These are phyloP conservation scores for Apiospora pterosperma DNA, from an alignment of 2,329 filamentous ascomycete species.

Conservation along the genomic window DNA sequence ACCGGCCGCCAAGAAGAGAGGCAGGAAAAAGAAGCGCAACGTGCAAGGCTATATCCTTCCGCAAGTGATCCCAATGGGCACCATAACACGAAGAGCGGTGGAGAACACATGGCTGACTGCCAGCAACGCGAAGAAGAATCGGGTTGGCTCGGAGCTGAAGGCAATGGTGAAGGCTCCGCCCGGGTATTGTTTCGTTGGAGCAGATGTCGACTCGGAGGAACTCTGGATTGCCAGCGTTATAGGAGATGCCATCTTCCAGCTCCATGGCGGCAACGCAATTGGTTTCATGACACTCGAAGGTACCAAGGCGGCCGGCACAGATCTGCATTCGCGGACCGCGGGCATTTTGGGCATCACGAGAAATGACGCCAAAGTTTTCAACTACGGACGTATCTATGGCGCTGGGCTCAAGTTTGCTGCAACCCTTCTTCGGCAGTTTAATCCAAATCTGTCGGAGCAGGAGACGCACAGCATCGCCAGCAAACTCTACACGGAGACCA, in stretches of 20 bases:
- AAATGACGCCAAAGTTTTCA: constrained; percentile 96
- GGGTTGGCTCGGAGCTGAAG: constrained; percentile 94
- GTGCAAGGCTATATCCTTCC: constrained; percentile 80
- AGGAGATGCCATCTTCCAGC: constrained; percentile 88
- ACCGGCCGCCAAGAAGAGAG: background rate
- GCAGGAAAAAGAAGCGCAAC: constrained; percentile 11
- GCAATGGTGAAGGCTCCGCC: constrained; percentile 91
- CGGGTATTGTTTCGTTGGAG: constrained; percentile 91
- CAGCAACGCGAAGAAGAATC: constrained; percentile 93
- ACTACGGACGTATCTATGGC: constrained; percentile 98
- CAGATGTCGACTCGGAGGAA: constrained; percentile 96
- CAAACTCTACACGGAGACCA: constrained; percentile 83
- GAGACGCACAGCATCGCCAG: constrained; percentile 74
- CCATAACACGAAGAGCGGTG: constrained; percentile 87
- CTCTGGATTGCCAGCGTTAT: constrained; percentile 97
- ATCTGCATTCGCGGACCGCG: constrained; percentile 91
- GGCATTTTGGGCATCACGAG: constrained; percentile 88
- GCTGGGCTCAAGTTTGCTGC: constrained; percentile 91
- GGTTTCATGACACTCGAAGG: constrained; percentile 99
- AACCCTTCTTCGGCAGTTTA: constrained; percentile 89
- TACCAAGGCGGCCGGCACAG: constrained; percentile 88
- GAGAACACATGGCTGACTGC: constrained; percentile 99
- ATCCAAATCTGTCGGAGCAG: constrained; percentile 74
- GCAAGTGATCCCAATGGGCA: constrained; percentile 97
- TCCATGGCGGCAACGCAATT: constrained; percentile 95